Base-by-base conservation (phyloP, 441 rosid species). In the Croton setiger region DNA sequence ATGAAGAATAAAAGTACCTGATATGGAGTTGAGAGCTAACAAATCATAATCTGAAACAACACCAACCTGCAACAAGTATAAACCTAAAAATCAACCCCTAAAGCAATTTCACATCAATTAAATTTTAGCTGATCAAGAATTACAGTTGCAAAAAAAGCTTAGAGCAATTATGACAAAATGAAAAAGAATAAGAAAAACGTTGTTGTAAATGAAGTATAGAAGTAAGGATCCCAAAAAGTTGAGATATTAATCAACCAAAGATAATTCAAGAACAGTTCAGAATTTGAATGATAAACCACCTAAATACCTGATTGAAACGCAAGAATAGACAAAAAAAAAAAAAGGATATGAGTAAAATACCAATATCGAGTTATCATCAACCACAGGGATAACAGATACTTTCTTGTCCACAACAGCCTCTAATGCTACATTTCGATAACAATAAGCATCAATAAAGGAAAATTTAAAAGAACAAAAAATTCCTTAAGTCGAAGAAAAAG, bases 21-120 rank as follows among this genome's bases (percentile, higher is more conserved):
- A 91, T 59, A 93, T 84, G 55, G 94, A 79, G 79, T 89, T 92
- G 18, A 93, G 78, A 52, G 96, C 96, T 78, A 93, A 72, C 79
- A 93, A 76, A 73, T 93, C 98, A 79, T 93, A 93, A 80, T 93
- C 97, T 45, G 98, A 91, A 80, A 93, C 93, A 74, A 93, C 93
- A 56, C 98, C 98, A 77, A 93, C 90, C 98, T 91, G 86, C 80
- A 81, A 48, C 45, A 66, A 54, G 18, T 31, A 63, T 66, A 11
- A 71, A 57, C 63, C 2, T 2, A 21, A 37, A 64, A 43, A 35
- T 71, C 55, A 63, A 43, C 69, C 5, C 62, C 43, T 17, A 18
- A 57, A 51, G 31, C 37, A 66, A 41, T 45, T 51, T 45, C 23
- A 35, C 54, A 11, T 23, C 23, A 69, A 39, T 10, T 23, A 36